Percentiles rank a stretch among this genome's conserved stretches.
Conservation (phyloP, 164 flowering plant genomes). For the Sedum album region DNA sequence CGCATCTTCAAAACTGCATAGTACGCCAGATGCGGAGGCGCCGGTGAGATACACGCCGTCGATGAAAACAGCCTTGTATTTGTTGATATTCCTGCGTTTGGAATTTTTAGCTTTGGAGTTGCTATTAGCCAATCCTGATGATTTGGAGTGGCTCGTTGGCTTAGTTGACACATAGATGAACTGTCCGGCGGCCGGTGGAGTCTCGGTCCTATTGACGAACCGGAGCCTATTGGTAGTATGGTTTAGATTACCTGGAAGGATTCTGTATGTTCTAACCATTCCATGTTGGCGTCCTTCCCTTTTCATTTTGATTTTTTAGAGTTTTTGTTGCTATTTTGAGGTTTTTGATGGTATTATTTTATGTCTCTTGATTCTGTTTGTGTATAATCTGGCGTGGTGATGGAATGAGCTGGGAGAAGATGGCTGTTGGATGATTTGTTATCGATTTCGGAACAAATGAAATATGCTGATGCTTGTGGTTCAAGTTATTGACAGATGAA, state of each 20-base stretch:
- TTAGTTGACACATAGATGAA: slow-evolving; percentile 45
- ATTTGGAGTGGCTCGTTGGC: slow-evolving; percentile 86
- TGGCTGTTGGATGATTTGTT: too few relatives aligned
- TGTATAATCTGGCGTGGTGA: not conserved
- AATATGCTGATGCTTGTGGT: not conserved
- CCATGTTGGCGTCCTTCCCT: too few relatives aligned
- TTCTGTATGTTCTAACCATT: slow-evolving; percentile 34
- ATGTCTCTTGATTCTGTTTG: not conserved
- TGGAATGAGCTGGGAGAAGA: not conserved
- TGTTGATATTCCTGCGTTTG: slow-evolving; percentile 11
- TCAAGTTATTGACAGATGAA: slow-evolving; percentile 7
- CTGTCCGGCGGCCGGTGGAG: slow-evolving; percentile 47
- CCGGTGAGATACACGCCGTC: slow-evolving; percentile 29
- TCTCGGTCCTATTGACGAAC: slow-evolving; percentile 19
- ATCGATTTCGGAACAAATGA: too few relatives aligned
- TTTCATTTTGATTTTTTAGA: too few relatives aligned
- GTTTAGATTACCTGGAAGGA: slow-evolving; percentile 26
- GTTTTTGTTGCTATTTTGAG: too few relatives aligned
- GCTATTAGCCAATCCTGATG: slow-evolving; percentile 42
- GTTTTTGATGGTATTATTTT: not conserved
- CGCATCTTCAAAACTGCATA: too few relatives aligned
- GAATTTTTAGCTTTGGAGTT: slow-evolving; percentile 49
- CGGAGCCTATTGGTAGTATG: slow-evolving; percentile 22
- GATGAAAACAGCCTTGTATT: slow-evolving; percentile 7
- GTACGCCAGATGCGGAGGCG: slow-evolving; percentile 26